phyloP scores from a whole-genome alignment of 176 grass and related monocot genomes.

The Lolium rigidum region DNA sequence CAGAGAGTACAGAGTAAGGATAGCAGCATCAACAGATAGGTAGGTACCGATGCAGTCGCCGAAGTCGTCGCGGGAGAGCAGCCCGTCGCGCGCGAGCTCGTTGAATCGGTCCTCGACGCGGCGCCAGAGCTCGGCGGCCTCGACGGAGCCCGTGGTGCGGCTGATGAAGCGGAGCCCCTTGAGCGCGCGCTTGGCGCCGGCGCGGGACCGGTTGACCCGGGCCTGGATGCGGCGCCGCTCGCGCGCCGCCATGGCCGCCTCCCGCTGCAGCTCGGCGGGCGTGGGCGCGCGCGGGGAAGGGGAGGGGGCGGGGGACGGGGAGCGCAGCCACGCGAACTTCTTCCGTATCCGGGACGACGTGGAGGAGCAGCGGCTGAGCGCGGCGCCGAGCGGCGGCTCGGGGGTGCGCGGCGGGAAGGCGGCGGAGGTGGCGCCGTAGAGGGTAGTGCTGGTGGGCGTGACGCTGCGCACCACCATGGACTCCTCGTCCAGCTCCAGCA shows the following conservation, averaged over 20 bases:
- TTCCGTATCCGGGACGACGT: constrained; percentile 80
- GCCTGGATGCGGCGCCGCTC: too few species aligned
- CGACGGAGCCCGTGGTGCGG: constrained; percentile 71
- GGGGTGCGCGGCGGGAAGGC: constrained; percentile 36
- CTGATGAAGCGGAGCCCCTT: constrained; percentile 99
- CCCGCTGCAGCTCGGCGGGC: constrained; percentile 44
- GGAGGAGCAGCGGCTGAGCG: constrained; percentile 83
- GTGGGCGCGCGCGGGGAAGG: constrained; percentile 35
- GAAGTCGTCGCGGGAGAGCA: constrained; percentile 96
- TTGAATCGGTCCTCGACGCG: constrained; percentile 84
- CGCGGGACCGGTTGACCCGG: constrained; percentile 37
- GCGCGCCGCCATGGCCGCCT: constrained; percentile 54
- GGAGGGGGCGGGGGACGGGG: constrained; percentile 54
- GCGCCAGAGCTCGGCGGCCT: constrained; percentile 77
- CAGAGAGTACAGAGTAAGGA: not conserved
- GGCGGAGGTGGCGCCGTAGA: constrained; percentile 32
- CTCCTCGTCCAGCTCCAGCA: constrained; percentile 98
- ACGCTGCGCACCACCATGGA: constrained; percentile 99
- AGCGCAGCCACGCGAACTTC: constrained; percentile 94
- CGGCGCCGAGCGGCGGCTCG: constrained; percentile 25
- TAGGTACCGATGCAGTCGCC: constrained; percentile 91
- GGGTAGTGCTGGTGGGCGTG: constrained; percentile 66
- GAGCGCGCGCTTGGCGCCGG: constrained; percentile 73
- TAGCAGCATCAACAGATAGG: too few species aligned
- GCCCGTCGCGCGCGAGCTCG: constrained; percentile 63